Conservation (phyloP, 345 rosid genomes). For the Eucalyptus tenuipes region DNA sequence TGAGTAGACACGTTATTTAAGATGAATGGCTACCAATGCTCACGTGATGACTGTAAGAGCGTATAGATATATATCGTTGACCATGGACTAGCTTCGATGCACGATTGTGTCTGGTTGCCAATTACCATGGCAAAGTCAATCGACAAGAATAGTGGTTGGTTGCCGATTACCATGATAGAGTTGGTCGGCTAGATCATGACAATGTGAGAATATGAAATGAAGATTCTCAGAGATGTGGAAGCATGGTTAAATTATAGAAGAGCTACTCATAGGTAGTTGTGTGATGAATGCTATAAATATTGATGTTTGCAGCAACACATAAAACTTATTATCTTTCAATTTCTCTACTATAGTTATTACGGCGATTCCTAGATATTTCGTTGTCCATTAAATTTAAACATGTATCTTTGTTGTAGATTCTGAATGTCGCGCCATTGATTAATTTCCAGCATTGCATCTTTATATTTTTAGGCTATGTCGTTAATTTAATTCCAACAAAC, state of each 20-base stretch:
- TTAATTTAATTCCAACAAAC: too few species aligned
- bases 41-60: neutral
- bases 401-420: neutral
- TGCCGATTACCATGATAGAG: neutral
- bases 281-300: neutral
- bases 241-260: neutral
- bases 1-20: neutral
- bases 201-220: too few species aligned
- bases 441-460: neutral
- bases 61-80: neutral
- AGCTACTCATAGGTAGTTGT: neutral
- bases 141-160: neutral
- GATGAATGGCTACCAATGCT: neutral
- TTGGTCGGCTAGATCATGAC: neutral
- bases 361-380: too few species aligned
- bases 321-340: neutral
- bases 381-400: neutral
- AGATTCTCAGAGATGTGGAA: neutral
- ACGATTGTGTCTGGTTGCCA: neutral
- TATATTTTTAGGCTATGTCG: neutral
- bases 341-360: neutral
- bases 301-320: too few species aligned
- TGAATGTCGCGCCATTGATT: rapidly evolving
- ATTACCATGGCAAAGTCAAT: neutral
- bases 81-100: too few species aligned